Evolutionary conservation across 2,329 filamentous ascomycete species (phyloP).

Genomic region (Fusarium sp.): DNA sequence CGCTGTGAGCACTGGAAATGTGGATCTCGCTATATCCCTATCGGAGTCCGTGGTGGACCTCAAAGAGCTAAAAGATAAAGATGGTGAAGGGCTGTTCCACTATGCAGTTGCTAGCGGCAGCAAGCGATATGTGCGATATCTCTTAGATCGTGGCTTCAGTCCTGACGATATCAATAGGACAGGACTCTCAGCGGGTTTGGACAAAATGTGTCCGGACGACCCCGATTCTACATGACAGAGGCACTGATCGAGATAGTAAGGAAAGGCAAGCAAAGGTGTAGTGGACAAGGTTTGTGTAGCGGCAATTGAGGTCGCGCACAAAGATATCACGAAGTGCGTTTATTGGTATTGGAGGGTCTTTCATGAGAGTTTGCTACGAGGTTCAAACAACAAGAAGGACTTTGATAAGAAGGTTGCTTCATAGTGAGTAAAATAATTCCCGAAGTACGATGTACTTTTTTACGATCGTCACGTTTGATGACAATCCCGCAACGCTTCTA

Average conservation of each 20-base stretch:
- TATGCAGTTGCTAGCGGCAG: constrained; percentile 4
- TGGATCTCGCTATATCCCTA: constrained; percentile 3
- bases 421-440: too few relatives aligned
- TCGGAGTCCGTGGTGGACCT: neutral
- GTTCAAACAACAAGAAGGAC: too few relatives aligned
- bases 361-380: too few relatives aligned
- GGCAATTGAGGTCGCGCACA: too few relatives aligned
- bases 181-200: neutral
- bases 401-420: too few relatives aligned
- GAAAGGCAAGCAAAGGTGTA: too few relatives aligned
- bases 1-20: neutral
- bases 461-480: too few relatives aligned
- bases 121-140: neutral
- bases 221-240: fast-evolving
- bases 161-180: neutral
- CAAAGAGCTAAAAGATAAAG: neutral
- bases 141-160: neutral
- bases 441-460: too few relatives aligned
- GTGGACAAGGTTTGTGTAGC: too few relatives aligned
- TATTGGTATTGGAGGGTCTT: too few relatives aligned
- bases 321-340: too few relatives aligned
- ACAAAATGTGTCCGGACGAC: fast-evolving
- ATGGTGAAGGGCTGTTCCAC: constrained; percentile 3
- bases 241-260: too few relatives aligned
- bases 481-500: neutral